These are phyloP conservation scores for Penicillium argentinense DNA, from an alignment of 495 filamentous ascomycete species.

Conservation along the genomic window DNA sequence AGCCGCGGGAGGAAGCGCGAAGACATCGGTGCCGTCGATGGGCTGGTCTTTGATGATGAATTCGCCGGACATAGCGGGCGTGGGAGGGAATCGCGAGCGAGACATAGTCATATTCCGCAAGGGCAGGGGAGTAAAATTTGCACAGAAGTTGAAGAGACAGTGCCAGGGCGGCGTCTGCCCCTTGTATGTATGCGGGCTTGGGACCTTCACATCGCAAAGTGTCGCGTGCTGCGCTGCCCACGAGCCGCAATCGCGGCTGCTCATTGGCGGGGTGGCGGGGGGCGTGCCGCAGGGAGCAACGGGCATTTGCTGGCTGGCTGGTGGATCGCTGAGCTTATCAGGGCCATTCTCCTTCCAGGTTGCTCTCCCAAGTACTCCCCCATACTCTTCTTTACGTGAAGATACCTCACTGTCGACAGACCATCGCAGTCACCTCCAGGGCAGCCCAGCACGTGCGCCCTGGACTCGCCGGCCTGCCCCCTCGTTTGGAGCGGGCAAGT, in stretches of 20 bases:
- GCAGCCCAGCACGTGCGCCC: slow-evolving; percentile 37
- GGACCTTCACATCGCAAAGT: slow-evolving; percentile 26
- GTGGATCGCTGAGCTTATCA: slow-evolving; percentile 26
- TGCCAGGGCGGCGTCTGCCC: too few species aligned
- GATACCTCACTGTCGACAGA: not conserved
- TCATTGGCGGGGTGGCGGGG: slow-evolving; percentile 32
- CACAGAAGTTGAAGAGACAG: not conserved
- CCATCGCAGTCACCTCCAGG: too few species aligned
- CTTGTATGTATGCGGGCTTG: too few species aligned
- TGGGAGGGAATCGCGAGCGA: slow-evolving; percentile 69
- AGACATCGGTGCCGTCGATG: slow-evolving; percentile 58
- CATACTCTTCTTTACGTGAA: not conserved
- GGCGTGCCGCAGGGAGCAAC: slow-evolving; percentile 23
- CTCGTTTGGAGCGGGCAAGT: too few species aligned
- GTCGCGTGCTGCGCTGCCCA: slow-evolving; percentile 49
- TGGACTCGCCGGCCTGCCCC: slow-evolving; percentile 15
- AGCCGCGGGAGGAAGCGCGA: slow-evolving; percentile 84
- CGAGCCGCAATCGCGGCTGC: slow-evolving; percentile 22
- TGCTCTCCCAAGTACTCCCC: not conserved
- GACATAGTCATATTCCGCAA: slow-evolving; percentile 56
- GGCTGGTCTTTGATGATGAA: slow-evolving; percentile 73
- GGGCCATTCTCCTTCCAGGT: too few species aligned
- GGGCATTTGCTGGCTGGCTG: slow-evolving; percentile 21
- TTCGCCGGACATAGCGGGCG: slow-evolving; percentile 81
- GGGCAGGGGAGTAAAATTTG: not conserved